Conservation (phyloP, 2,329 filamentous ascomycete species). For the Talaromyces sp. region DNA sequence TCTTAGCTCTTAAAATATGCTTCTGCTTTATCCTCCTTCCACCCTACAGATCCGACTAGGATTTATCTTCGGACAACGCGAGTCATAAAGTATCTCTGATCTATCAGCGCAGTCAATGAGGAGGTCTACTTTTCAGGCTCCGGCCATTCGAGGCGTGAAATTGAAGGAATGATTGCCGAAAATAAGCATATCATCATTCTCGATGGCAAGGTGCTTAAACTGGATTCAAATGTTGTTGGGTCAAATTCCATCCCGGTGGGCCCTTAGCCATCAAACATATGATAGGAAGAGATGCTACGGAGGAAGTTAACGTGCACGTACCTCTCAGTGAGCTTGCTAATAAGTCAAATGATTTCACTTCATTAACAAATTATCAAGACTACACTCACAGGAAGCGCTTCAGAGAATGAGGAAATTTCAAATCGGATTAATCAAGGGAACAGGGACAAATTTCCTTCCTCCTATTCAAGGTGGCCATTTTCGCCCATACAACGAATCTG, state of each 20-base stretch:
- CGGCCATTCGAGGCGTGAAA: constrained; percentile 42
- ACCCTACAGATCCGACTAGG: background rate
- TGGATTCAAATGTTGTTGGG: constrained; percentile 86
- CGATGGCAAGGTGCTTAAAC: constrained; percentile 76
- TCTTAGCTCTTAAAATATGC: no score
- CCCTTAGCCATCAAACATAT: constrained; percentile 86
- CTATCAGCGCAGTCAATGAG: constrained; percentile 2
- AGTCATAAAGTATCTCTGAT: background rate
- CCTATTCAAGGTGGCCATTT: constrained; percentile 87
- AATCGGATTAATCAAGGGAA: constrained; percentile 76
- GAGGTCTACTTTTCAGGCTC: constrained; percentile 1
- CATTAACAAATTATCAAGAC: constrained; percentile 52
- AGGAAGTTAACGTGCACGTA: constrained; percentile 82
- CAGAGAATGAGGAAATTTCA: constrained; percentile 75
- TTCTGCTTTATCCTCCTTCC: no score
- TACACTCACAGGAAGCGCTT: constrained; percentile 79
- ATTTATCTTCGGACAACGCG: background rate
- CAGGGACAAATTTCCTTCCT: constrained; percentile 82
- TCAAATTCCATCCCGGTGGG: constrained; percentile 87
- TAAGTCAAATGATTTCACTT: background rate
- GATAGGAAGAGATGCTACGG: constrained; percentile 88
- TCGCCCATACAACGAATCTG: constrained; percentile 51
- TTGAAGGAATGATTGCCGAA: constrained; percentile 80
- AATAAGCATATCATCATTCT: constrained; percentile 78
- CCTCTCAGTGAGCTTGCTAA: constrained; percentile 4